phyloP scores from a whole-genome alignment of 331 rosid genomes.

The Rhamnella rubrinervis region DNA sequence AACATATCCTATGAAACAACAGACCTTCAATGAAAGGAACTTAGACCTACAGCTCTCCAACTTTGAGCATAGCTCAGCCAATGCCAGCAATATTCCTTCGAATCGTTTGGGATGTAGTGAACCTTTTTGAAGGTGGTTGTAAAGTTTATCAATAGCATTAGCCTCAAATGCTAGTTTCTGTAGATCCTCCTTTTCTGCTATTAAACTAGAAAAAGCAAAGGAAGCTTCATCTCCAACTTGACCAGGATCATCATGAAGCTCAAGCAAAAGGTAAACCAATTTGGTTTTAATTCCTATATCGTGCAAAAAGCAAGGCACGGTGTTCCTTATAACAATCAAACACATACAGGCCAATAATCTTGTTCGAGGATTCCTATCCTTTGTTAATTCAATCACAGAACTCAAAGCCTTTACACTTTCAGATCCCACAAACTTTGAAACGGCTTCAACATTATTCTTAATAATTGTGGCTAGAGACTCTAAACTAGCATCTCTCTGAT shows the following conservation, averaged over 20 bases:
- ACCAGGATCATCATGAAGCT: conserved; percentile 74
- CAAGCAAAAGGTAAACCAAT: conserved; percentile 71
- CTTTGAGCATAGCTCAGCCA: conserved; percentile 80
- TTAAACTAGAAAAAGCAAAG: conserved; percentile 59
- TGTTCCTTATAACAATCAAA: conserved; percentile 71
- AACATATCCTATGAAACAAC: conserved; percentile 30
- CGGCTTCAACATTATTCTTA: conserved; percentile 55
- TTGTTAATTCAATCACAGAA: conserved; percentile 62
- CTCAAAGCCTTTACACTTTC: conserved; percentile 53
- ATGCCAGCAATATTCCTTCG: conserved; percentile 63
- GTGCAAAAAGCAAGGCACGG: conserved; percentile 57
- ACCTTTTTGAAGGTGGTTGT: conserved; percentile 52
- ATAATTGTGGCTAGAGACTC: conserved; percentile 68
- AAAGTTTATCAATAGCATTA: conserved; percentile 75
- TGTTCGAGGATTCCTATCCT: conserved; percentile 70
- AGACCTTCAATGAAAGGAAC: conserved; percentile 66
- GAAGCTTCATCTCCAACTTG: conserved; percentile 87
- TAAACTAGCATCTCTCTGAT: conserved; percentile 83
- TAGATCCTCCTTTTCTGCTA: conserved; percentile 61
- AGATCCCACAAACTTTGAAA: conserved; percentile 57
- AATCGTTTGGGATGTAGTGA: conserved; percentile 51
- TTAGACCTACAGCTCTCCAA: conserved; percentile 83
- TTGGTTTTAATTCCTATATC: conserved; percentile 65
- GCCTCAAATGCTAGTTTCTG: conserved; percentile 83
- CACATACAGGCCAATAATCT: conserved; percentile 71